These are phyloP conservation scores for Galeopsis tetrahit DNA, from an alignment of 257 asterid genomes.

Conservation along the genomic window DNA sequence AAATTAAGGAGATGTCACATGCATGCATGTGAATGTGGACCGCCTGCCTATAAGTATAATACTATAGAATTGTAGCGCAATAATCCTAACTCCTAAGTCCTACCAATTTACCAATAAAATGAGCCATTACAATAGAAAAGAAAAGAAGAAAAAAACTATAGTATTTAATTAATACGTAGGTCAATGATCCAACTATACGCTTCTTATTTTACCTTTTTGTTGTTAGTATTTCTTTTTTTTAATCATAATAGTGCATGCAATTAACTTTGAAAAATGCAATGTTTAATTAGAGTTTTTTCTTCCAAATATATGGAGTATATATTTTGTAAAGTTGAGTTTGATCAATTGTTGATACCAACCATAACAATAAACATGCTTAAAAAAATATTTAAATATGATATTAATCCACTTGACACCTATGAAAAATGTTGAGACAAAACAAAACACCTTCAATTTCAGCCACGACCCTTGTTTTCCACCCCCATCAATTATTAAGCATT, in stretches of 20 bases:
- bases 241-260: background rate
- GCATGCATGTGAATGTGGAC: constrained; percentile 59
- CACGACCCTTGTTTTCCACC: constrained; percentile 43
- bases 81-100: constrained; percentile 16
- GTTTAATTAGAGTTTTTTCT: background rate
- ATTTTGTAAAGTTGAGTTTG: background rate
- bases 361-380: background rate
- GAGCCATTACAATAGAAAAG: background rate
- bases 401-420: constrained; percentile 29
- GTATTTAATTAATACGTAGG: background rate
- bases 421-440: constrained; percentile 35
- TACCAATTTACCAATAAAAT: background rate
- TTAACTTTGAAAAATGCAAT: no score
- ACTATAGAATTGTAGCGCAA: constrained; percentile 13
- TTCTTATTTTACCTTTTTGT: background rate
- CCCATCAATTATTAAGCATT: constrained; percentile 14
- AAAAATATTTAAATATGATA: background rate
- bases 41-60: constrained; percentile 37
- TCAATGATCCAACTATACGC: constrained; percentile 5
- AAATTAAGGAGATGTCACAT: constrained; percentile 43
- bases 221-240: background rate
- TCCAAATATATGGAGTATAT: background rate
- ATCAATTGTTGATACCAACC: background rate
- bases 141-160: background rate
- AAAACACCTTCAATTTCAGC: constrained; percentile 34